These are phyloP conservation scores for Eucalyptus sp. DNA, from an alignment of 345 rosid species.

Conservation along the genomic window DNA sequence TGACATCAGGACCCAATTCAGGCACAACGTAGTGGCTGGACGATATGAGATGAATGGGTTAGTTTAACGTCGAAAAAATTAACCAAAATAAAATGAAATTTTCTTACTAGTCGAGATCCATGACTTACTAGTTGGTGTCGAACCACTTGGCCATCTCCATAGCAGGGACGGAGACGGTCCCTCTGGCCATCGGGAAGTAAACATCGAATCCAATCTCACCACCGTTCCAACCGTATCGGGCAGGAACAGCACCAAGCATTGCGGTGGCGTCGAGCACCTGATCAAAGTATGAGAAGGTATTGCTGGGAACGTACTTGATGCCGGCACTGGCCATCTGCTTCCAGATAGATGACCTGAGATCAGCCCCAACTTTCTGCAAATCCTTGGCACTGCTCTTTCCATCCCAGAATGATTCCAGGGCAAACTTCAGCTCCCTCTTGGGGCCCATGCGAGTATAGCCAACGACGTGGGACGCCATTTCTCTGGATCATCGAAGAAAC, in stretches of 20 bases:
- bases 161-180: too few species aligned
- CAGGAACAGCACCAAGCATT: slow-evolving; percentile 93
- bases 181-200: too few species aligned
- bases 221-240: slow-evolving; percentile 28
- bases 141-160: too few species aligned
- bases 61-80: neutral
- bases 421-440: slow-evolving; percentile 90
- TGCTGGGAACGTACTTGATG: slow-evolving; percentile 88
- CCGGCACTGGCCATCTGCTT: slow-evolving; percentile 78
- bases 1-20: too few species aligned
- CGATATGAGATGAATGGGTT: neutral
- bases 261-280: slow-evolving; percentile 83
- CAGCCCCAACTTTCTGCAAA: slow-evolving; percentile 62
- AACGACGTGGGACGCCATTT: slow-evolving; percentile 92
- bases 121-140: slow-evolving; percentile 82
- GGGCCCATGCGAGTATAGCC: slow-evolving; percentile 99
- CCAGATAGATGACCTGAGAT: slow-evolving; percentile 82
- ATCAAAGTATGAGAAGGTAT: slow-evolving; percentile 84
- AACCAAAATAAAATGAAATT: neutral
- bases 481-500: neutral
- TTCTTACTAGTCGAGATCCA: neutral
- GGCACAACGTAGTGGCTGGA: slow-evolving; percentile 7
- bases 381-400: slow-evolving; percentile 76
- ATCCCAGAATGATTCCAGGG: slow-evolving; percentile 97
- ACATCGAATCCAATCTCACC: rapidly evolving